Evolutionary conservation across 345 rosid genomes (phyloP).

Genomic region (Trapa incisa): DNA sequence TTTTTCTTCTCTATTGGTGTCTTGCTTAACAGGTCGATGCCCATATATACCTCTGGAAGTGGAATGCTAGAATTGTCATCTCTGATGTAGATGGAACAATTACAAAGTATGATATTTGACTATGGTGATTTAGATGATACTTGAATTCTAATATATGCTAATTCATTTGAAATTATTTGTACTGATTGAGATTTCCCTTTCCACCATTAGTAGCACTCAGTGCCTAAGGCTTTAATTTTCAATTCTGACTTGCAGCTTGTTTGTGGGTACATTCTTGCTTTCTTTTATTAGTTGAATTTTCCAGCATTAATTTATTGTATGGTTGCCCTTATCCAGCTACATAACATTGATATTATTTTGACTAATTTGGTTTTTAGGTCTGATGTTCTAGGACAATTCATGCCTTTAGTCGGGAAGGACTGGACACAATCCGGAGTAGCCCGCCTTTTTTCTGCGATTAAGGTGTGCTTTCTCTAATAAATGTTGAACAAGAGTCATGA

Average conservation of each 20-base stretch:
- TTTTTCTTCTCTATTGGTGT: constrained; percentile 6
- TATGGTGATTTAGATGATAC: constrained; percentile 2
- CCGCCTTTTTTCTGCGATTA: constrained; percentile 75
- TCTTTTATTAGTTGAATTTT: background rate
- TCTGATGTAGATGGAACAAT: constrained; percentile 97
- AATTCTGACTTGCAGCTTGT: too few relatives aligned
- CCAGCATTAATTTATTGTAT: background rate
- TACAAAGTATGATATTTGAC: constrained; percentile 46
- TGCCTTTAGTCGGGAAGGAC: constrained; percentile 95
- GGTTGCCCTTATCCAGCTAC: background rate
- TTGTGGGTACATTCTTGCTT: too few relatives aligned
- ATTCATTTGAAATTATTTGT: background rate
- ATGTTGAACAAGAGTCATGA: background rate
- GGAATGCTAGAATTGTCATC: constrained; percentile 83
- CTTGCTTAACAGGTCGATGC: constrained; percentile 57
- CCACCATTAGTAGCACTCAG: background rate
- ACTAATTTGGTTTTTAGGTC: constrained; percentile 31
- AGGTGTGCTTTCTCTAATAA: constrained; percentile 27
- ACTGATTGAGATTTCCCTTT: background rate
- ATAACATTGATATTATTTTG: background rate
- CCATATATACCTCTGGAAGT: constrained; percentile 88
- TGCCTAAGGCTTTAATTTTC: background rate
- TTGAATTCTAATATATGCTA: background rate
- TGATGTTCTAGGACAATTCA: constrained; percentile 89
- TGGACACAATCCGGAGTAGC: constrained; percentile 98